Conservation (phyloP, 2,329 filamentous ascomycete genomes). For the Hypoxylon sp. region DNA sequence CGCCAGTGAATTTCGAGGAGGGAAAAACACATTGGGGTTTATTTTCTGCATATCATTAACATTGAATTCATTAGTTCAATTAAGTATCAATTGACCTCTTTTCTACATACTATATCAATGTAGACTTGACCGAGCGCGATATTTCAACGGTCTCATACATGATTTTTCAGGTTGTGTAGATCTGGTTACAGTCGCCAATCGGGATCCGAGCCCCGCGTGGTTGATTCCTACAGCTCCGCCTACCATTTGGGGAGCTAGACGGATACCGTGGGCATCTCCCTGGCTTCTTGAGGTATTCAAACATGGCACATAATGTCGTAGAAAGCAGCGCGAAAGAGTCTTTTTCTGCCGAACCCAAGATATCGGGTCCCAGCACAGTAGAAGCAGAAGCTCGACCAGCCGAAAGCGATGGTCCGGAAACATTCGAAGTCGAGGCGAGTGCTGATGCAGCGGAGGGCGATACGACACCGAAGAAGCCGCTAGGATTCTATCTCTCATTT, state of each 20-base stretch:
- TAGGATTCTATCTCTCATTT: slow-evolving; percentile 44
- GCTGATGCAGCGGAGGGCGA: slow-evolving; percentile 17
- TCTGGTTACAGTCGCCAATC: background rate
- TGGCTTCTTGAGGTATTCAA: background rate
- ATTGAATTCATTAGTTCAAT: background rate
- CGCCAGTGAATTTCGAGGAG: slow-evolving; percentile 7
- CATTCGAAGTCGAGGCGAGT: slow-evolving; percentile 12
- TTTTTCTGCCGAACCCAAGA: slow-evolving; percentile 26
- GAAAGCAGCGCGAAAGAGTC: slow-evolving; percentile 12
- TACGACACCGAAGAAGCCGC: slow-evolving; percentile 32
- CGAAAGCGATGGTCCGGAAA: slow-evolving; percentile 8
- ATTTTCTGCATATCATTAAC: background rate
- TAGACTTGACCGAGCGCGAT: too few species aligned
- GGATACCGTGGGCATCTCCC: background rate
- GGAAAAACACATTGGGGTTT: background rate
- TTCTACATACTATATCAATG: background rate
- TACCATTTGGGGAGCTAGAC: background rate
- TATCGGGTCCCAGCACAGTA: slow-evolving; percentile 11
- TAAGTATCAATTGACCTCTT: background rate
- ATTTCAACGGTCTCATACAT: background rate
- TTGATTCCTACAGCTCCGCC: background rate
- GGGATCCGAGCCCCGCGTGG: slow-evolving; percentile 1
- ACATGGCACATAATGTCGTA: slow-evolving; percentile 21
- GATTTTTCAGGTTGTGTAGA: background rate
- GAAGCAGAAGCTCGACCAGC: slow-evolving; percentile 17